phyloP scores from a whole-genome alignment of 768 basidiomycete genomes.

The Boletus coccyginus region DNA sequence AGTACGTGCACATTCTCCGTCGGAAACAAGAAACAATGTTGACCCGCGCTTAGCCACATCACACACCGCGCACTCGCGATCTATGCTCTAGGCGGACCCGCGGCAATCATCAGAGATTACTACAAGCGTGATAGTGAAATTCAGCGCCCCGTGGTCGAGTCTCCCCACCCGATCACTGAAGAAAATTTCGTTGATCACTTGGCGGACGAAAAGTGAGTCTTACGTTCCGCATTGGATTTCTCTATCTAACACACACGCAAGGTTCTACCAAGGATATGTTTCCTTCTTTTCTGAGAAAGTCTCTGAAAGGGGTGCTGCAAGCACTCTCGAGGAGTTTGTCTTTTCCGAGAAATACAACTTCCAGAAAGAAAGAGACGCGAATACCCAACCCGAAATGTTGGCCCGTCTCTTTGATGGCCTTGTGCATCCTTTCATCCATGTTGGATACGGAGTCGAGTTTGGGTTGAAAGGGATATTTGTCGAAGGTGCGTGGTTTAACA shows the following conservation, averaged over 20 bases:
- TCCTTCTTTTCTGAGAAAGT: slow-evolving; percentile 23
- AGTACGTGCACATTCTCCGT: slow-evolving; percentile 37
- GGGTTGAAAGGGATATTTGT: slow-evolving; percentile 56
- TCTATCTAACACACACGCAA: slow-evolving; percentile 15
- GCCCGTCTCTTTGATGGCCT: slow-evolving; percentile 46
- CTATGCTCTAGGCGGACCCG: slow-evolving; percentile 27
- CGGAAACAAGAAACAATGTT: background rate
- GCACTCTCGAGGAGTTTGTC: slow-evolving; percentile 26
- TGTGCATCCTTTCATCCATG: slow-evolving; percentile 62
- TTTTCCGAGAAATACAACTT: slow-evolving; percentile 32
- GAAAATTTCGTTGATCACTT: slow-evolving; percentile 24
- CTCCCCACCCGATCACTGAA: slow-evolving; percentile 25
- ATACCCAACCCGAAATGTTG: slow-evolving; percentile 49
- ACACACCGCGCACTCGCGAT: slow-evolving; percentile 30
- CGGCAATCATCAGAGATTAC: slow-evolving; percentile 21
- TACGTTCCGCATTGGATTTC: background rate
- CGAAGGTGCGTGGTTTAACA: slow-evolving; percentile 44
- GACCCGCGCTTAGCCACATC: slow-evolving; percentile 19
- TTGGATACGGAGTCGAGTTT: slow-evolving; percentile 63
- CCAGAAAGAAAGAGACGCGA: slow-evolving; percentile 8
- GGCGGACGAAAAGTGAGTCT: slow-evolving; percentile 24
- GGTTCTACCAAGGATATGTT: slow-evolving; percentile 27
- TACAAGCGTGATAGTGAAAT: slow-evolving; percentile 19
- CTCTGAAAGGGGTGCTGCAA: slow-evolving; percentile 11
- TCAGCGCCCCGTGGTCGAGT: slow-evolving; percentile 24